These are phyloP conservation scores for Fraxinus velutina DNA, from an alignment of 305 asterid species.

Conservation along the genomic window DNA sequence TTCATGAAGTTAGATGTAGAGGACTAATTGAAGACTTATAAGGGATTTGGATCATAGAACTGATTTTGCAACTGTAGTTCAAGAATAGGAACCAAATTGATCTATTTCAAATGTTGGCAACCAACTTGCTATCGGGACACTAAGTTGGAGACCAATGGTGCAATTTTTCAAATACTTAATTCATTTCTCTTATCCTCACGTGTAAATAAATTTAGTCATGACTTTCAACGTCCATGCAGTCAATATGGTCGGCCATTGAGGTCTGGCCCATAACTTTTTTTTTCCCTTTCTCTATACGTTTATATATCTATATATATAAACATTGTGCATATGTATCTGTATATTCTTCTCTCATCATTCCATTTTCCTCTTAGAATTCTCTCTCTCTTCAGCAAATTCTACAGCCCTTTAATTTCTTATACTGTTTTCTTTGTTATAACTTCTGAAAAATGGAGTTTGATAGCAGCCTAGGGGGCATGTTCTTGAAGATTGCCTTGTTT, in stretches of 20 bases:
- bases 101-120: background rate
- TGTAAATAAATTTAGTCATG: background rate
- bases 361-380: background rate
- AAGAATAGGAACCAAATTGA: background rate
- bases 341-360: background rate
- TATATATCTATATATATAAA: background rate
- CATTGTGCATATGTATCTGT: background rate
- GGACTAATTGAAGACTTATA: background rate
- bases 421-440: background rate
- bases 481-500: constrained; percentile 56
- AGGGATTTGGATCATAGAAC: too few relatives aligned
- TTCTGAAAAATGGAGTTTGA: constrained; percentile 27
- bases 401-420: background rate
- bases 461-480: constrained; percentile 33
- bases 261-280: background rate
- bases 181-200: background rate
- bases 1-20: background rate
- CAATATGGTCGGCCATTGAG: background rate
- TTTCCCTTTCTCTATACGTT: background rate
- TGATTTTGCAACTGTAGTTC: too few relatives aligned
- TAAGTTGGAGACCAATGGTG: background rate
- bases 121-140: background rate
- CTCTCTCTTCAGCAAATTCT: background rate
- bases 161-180: background rate
- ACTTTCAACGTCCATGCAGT: background rate